These are phyloP conservation scores for Carex kokanica DNA, from an alignment of 176 grass and related monocot species.

Conservation along the genomic window DNA sequence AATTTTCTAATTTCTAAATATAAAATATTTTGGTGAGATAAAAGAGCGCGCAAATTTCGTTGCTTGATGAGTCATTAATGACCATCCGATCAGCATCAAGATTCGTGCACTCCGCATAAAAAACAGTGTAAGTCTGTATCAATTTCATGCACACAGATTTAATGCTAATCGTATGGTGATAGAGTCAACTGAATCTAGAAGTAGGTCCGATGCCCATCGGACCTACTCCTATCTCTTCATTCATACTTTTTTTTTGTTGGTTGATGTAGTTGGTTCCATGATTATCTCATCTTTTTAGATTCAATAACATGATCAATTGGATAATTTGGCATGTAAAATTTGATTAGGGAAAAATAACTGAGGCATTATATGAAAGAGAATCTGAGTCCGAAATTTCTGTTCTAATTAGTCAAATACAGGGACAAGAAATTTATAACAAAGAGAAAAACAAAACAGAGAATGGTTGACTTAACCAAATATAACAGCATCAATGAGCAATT, in stretches of 20 bases:
- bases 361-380: not conserved
- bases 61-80: constrained; percentile 3
- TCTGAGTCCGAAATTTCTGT: not conserved
- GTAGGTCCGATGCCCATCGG: too few species aligned
- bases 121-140: too few species aligned
- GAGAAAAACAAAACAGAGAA: not conserved
- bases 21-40: too few species aligned
- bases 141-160: too few species aligned
- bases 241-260: not conserved
- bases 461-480: not conserved
- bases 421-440: not conserved
- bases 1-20: too few species aligned
- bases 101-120: too few species aligned
- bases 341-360: too few species aligned
- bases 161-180: too few species aligned
- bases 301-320: not conserved
- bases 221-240: too few species aligned
- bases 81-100: too few species aligned
- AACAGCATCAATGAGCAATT: not conserved
- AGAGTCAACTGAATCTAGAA: too few species aligned
- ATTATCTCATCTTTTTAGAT: not conserved
- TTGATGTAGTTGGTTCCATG: not conserved
- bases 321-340: not conserved
- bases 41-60: not conserved
- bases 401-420: not conserved